phyloP scores from a whole-genome alignment of 129 eudicot species.

The Sambucus nigra region DNA sequence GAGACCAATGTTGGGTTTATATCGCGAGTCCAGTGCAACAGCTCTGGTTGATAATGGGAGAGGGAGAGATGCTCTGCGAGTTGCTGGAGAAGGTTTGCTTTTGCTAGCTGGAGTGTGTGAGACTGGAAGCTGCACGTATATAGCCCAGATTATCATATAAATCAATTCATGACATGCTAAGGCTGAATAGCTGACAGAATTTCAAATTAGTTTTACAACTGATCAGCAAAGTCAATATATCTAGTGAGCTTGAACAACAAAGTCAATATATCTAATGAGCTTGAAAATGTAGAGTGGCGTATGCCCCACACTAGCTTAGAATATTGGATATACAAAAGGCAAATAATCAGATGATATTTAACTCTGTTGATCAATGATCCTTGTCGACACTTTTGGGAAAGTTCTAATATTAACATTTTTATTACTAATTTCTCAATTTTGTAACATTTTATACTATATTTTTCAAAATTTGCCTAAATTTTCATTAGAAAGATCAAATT shows the following conservation, averaged over 20 bases:
- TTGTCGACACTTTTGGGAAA: too few species aligned
- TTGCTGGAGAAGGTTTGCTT: constrained; percentile 21
- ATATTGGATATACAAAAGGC: background rate
- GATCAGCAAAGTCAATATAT: too few species aligned
- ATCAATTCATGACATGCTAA: background rate
- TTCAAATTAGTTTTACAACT: too few species aligned
- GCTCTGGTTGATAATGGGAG: constrained; percentile 31
- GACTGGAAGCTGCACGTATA: constrained; percentile 43
- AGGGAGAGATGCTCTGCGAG: constrained; percentile 55
- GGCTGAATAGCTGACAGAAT: background rate
- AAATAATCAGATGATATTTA: background rate
- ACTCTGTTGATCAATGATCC: too few species aligned
- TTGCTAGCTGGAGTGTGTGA: constrained; percentile 38
- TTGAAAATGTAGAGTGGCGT: background rate
- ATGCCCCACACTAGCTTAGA: background rate
- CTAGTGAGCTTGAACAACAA: too few species aligned
- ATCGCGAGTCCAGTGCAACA: constrained; percentile 8
- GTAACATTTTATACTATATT: too few species aligned
- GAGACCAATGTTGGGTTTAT: constrained; percentile 27
- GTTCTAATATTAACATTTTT: too few species aligned
- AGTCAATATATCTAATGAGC: too few species aligned
- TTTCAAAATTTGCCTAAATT: too few species aligned
- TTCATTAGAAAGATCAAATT: too few species aligned
- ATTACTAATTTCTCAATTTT: too few species aligned
- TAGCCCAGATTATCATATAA: background rate